These are phyloP conservation scores for Xylona heveae DNA, from an alignment of 495 filamentous ascomycete genomes.

Conservation along the genomic window DNA sequence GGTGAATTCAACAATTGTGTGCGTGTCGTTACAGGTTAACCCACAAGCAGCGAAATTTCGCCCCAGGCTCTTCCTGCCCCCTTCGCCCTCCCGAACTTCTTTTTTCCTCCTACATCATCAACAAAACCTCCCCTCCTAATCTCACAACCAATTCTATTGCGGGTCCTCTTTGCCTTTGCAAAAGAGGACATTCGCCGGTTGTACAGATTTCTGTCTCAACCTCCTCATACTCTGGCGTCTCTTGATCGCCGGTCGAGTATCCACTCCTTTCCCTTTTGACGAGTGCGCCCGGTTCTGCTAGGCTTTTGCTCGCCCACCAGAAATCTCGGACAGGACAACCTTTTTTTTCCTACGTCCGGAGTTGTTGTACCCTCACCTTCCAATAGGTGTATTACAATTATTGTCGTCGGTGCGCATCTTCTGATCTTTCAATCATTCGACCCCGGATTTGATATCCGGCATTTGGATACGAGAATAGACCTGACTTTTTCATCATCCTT, in stretches of 20 bases:
- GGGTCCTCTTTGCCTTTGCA: conserved; percentile 2
- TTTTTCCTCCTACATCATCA: conserved; percentile 1
- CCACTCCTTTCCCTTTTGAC: conserved; percentile 3
- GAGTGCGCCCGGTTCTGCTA: conserved; percentile 1
- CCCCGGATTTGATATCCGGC: conserved; percentile 27
- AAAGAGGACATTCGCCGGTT: conserved; percentile 3
- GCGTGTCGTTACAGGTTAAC: too few relatives aligned
- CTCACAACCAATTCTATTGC: conserved; percentile 1
- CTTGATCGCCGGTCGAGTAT: conserved; percentile 1
- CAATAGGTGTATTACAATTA: too few relatives aligned
- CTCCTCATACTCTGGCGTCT: not conserved
- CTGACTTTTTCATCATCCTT: conserved; percentile 2
- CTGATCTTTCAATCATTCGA: not conserved
- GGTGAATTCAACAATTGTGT: too few relatives aligned
- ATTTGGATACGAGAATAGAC: conserved; percentile 5
- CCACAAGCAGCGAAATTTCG: conserved; percentile 4
- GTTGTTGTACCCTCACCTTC: conserved; percentile 1
- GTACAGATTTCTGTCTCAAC: not conserved
- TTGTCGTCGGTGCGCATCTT: conserved; percentile 3
- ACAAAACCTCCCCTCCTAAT: conserved; percentile 1
- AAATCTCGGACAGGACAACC: not conserved
- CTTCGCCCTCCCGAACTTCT: conserved; percentile 1
- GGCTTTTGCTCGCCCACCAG: not conserved
- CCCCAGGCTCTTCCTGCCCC: not conserved
- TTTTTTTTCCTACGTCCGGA: conserved; percentile 1